These are phyloP conservation scores for Aspergillus clavatus DNA, from an alignment of 2,329 filamentous ascomycete genomes.

Conservation along the genomic window DNA sequence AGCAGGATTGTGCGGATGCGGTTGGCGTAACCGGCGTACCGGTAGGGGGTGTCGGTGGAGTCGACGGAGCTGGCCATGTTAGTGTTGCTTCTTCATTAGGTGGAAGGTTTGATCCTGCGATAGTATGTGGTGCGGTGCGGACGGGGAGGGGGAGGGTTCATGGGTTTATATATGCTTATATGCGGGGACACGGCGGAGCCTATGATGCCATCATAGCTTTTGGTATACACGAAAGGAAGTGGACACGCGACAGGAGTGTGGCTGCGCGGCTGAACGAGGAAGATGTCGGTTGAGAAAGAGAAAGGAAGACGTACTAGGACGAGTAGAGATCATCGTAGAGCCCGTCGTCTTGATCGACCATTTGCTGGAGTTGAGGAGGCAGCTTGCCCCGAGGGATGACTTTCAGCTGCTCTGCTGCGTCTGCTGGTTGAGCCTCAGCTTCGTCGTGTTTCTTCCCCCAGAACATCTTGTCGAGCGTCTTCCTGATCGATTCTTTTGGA, in stretches of 20 bases:
- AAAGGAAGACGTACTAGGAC: constrained; percentile 60
- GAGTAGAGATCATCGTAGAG: constrained; percentile 74
- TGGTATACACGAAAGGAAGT: neutral
- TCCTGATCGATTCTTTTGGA: too few relatives aligned
- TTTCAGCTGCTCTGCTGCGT: constrained; percentile 19
- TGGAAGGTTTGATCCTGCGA: too few relatives aligned
- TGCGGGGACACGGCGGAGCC: constrained; percentile 4
- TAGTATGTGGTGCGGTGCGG: too few relatives aligned
- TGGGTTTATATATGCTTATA: constrained; percentile 1
- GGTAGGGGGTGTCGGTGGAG: constrained; percentile 76
- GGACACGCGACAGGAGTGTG: neutral
- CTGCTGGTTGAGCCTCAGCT: constrained; percentile 16
- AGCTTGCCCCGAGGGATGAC: constrained; percentile 49
- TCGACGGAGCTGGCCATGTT: constrained; percentile 58
- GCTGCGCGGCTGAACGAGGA: constrained; percentile 1
- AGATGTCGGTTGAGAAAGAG: constrained; percentile 1
- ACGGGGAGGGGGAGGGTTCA: neutral
- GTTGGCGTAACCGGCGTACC: constrained; percentile 89
- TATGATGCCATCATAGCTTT: neutral
- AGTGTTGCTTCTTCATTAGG: too few relatives aligned
- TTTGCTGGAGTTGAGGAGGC: constrained; percentile 51
- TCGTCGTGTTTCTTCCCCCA: constrained; percentile 26
- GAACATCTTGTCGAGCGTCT: constrained; percentile 16
- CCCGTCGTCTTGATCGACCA: constrained; percentile 61
- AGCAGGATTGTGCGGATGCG: constrained; percentile 81